Conservation (phyloP, 163 green algal species). For the Chlorella variabilis region DNA sequence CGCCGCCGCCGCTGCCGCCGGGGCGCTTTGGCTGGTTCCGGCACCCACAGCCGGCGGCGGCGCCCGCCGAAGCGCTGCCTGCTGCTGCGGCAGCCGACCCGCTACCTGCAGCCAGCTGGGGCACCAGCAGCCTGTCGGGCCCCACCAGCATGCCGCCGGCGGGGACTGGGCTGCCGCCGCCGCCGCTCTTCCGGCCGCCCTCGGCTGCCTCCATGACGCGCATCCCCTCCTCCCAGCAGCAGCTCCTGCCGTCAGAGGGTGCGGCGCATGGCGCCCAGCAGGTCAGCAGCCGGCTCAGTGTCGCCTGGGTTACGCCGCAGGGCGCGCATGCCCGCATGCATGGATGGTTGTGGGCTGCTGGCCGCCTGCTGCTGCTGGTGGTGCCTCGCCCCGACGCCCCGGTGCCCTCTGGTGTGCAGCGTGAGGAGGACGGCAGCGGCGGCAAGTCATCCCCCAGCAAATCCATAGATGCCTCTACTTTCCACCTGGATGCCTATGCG, state of each 20-base stretch:
- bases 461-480: not conserved
- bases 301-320: not conserved
- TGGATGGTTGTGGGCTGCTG: too few relatives aligned
- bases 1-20: not conserved
- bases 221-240: not conserved
- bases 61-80: not conserved
- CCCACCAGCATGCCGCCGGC: not conserved
- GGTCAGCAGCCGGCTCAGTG: not conserved
- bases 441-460: conserved; percentile 24
- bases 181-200: conserved; percentile 7
- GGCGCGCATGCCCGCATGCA: not conserved
- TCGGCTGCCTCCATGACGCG: conserved; percentile 20
- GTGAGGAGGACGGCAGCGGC: not conserved
- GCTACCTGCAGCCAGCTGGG: not conserved
- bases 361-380: too few relatives aligned
- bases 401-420: too few relatives aligned
- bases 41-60: not conserved
- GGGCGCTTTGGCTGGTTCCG: not conserved
- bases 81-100: not conserved
- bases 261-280: not conserved
- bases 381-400: too few relatives aligned
- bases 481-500: conserved; percentile 14
- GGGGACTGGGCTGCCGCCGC: not conserved
- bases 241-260: not conserved
- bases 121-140: not conserved